Percentiles rank a stretch among this genome's conserved stretches.
Evolutionary conservation across 768 basidiomycete genomes (phyloP).

Genomic region (Hysterangium stoloniferum): DNA sequence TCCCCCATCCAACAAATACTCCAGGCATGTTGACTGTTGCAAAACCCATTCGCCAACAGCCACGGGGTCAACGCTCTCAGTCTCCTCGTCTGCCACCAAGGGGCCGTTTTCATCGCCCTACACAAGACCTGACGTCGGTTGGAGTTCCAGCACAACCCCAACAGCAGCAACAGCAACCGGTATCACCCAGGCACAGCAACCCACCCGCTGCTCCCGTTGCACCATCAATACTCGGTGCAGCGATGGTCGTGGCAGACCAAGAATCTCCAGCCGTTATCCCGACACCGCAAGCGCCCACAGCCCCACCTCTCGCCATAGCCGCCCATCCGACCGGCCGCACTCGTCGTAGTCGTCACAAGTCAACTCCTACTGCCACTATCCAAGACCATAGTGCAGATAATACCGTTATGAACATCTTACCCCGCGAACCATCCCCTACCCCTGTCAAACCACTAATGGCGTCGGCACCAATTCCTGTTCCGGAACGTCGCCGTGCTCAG

Average conservation of each 20-base stretch:
- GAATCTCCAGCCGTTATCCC: neutral
- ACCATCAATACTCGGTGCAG: neutral
- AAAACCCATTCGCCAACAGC: conserved; percentile 3
- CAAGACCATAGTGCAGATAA: neutral
- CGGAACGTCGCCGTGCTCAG: conserved; percentile 2
- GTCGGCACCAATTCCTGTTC: conserved; percentile 3
- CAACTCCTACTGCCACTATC: conserved; percentile 1
- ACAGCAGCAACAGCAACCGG: neutral
- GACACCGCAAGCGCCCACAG: neutral
- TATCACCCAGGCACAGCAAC: neutral
- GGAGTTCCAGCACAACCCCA: neutral
- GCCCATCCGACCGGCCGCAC: neutral
- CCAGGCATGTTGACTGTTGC: conserved; percentile 4
- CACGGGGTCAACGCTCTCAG: conserved; percentile 1
- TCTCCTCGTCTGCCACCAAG: conserved; percentile 6
- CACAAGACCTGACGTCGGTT: neutral
- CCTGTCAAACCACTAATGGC: neutral
- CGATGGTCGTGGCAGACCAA: neutral
- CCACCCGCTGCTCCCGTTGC: neutral
- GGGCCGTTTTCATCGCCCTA: neutral
- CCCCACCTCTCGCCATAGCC: neutral
- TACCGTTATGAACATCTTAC: neutral
- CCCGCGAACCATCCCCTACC: neutral
- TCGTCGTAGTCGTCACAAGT: conserved; percentile 10
- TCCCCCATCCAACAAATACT: neutral